Evolutionary conservation across 2,329 filamentous ascomycete species (phyloP), one percentile per base, ranked within the genome.

Genomic region (Scortechinia acanthostroma): DNA sequence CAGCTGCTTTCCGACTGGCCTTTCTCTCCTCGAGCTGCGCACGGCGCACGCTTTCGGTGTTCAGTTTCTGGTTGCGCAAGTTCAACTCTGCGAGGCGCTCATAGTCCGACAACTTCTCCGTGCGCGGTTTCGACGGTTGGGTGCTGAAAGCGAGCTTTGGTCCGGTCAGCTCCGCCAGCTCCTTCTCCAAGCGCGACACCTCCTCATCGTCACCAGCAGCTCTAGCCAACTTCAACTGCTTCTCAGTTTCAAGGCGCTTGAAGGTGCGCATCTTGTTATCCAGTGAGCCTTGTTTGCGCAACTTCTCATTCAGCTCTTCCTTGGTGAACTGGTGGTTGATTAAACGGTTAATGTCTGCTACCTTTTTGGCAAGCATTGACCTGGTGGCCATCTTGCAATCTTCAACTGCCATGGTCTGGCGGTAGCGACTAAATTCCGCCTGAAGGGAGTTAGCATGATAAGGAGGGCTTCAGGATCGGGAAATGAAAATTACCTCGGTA

Each of bases 291-390:
- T 73, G 70, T 42, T 72, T 73, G 35, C 68, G 64, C 42, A 83
- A 66, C 55, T 80, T 81, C 48, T 70, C 65, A 42, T 71, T 71
- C 46, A 83, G 69, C 49, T 80, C 77, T 15, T 68, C 68, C 33
- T 77, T 72, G 4, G 71, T 80, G 61, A 79, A 83, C 43, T 69
- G 63, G 56, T 76, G 76, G 52, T 77, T 74, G 49, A 82, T 65
- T 15, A 84, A 63, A 2, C 56, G 59, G 53, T 80, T 73, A 54
- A 84, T 79, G 48, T 77, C 73, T 16, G 69, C 61, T 23, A 76
- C 68, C 53, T 81, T 80, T 10, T 57, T 58, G 25, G 64, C 60
- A 17, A 83, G 60, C 49, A 64, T 65, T n/a, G 68, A 65, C 43
- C 72, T 73, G 1, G 70, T 75, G 4, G 77, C 73, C 35, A 76